Evolutionary conservation across 371 early-diverging fungal genomes (phyloP).

Genomic region (Rhizopus delemar): DNA sequence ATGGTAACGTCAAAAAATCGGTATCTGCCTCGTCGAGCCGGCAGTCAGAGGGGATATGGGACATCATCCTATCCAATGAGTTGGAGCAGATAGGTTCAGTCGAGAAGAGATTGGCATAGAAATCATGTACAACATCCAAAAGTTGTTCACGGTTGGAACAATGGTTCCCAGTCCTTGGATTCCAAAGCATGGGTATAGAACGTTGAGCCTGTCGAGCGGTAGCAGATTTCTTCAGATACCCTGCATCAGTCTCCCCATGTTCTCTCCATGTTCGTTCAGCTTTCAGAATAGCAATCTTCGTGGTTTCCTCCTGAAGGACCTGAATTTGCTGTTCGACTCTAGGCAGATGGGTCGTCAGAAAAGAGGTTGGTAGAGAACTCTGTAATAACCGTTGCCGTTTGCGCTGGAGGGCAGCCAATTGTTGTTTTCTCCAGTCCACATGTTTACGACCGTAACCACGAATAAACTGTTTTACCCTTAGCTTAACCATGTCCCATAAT

Average conservation of each 20-base stretch:
- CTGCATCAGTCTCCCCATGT: constrained; percentile 6
- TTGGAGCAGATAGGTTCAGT: constrained; percentile 3
- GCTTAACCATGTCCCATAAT: neutral
- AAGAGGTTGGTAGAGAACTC: neutral
- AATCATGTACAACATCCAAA: constrained; percentile 1
- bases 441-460: neutral
- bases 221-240: constrained; percentile 3
- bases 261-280: constrained; percentile 4
- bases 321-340: neutral
- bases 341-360: neutral
- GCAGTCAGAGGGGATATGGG: neutral
- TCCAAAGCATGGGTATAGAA: neutral
- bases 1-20: neutral
- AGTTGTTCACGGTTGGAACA: neutral
- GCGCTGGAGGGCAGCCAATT: neutral
- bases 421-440: neutral
- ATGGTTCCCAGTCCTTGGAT: neutral
- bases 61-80: neutral
- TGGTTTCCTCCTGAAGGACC: neutral
- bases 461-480: neutral
- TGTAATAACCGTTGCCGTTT: neutral
- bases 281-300: neutral
- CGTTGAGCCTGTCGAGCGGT: neutral
- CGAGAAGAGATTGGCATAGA: constrained; percentile 2
- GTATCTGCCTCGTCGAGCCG: too few relatives aligned